These are phyloP conservation scores for Nemania bipapillata DNA, from an alignment of 2,329 filamentous ascomycete species.

Conservation along the genomic window DNA sequence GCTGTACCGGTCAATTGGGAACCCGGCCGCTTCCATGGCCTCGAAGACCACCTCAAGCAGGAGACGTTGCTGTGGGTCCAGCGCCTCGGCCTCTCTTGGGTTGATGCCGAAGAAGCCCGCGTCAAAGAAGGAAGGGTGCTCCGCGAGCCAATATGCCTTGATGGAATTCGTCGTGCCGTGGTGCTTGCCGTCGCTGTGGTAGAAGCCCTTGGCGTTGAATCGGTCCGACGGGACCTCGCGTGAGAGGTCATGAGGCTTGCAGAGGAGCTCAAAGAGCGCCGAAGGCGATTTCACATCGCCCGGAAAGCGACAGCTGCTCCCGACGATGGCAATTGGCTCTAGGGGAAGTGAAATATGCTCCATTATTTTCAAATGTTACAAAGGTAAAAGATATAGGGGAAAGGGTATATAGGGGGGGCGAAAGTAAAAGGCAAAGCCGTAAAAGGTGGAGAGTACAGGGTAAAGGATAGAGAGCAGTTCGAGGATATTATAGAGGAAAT, in stretches of 20 bases:
- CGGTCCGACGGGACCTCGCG: slow-evolving; percentile 44
- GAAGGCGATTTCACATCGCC: slow-evolving; percentile 46
- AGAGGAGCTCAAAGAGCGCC: slow-evolving; percentile 47
- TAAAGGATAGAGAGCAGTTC: neutral
- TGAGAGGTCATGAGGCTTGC: slow-evolving; percentile 46
- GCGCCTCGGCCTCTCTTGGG: slow-evolving; percentile 51
- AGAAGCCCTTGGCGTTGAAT: slow-evolving; percentile 48
- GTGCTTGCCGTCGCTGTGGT: slow-evolving; percentile 48
- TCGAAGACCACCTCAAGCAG: slow-evolving; percentile 53
- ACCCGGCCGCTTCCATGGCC: slow-evolving; percentile 52
- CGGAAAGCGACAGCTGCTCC: slow-evolving; percentile 49
- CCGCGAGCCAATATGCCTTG: slow-evolving; percentile 49
- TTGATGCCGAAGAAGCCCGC: slow-evolving; percentile 52
- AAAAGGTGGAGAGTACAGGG: neutral
- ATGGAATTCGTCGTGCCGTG: slow-evolving; percentile 50
- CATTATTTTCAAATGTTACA: slow-evolving; percentile 38
- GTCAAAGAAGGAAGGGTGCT: slow-evolving; percentile 48
- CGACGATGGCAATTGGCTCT: slow-evolving; percentile 50
- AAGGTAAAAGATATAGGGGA: too few species aligned
- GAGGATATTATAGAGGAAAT: too few species aligned
- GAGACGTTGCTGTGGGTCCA: slow-evolving; percentile 52
- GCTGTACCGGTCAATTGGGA: slow-evolving; percentile 43
- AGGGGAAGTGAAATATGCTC: slow-evolving; percentile 31
- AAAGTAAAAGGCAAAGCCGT: too few species aligned
- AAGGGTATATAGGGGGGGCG: too few species aligned